Percentiles rank a stretch among this genome's conserved stretches.
These are phyloP conservation scores for Hypoxylon sp. DNA, from an alignment of 2,329 filamentous ascomycete genomes.

Conservation along the genomic window DNA sequence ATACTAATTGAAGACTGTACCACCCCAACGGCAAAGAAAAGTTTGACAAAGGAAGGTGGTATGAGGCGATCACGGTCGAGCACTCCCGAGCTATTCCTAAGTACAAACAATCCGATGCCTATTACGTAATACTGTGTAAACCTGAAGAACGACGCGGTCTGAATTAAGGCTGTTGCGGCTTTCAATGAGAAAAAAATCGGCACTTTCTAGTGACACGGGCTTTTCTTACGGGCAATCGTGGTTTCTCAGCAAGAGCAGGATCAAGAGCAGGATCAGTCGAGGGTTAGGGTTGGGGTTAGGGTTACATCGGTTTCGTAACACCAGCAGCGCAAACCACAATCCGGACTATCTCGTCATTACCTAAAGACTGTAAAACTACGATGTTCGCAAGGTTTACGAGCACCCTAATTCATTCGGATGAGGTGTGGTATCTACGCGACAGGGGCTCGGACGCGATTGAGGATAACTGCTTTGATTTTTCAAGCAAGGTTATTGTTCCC, in stretches of 20 bases:
- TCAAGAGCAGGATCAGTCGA: constrained; percentile 47
- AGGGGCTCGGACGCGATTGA: neutral
- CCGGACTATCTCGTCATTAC: constrained; percentile 10
- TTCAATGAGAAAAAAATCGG: constrained; percentile 28
- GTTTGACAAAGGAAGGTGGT: constrained; percentile 4
- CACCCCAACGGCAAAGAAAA: constrained; percentile 15
- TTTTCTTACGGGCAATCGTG: constrained; percentile 42
- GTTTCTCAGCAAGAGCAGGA: constrained; percentile 37
- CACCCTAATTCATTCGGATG: constrained; percentile 15
- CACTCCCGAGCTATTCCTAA: constrained; percentile 27
- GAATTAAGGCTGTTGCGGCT: constrained; percentile 39
- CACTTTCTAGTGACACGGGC: constrained; percentile 40
- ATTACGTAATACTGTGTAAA: constrained; percentile 43
- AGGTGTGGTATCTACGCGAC: constrained; percentile 3
- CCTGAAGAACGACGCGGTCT: constrained; percentile 41
- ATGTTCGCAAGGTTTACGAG: constrained; percentile 12
- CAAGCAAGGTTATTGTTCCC: neutral
- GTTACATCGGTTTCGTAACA: too few species aligned
- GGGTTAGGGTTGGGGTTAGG: too few species aligned
- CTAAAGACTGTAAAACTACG: neutral
- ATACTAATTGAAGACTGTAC: constrained; percentile 31
- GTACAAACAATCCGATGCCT: constrained; percentile 16
- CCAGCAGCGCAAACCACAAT: constrained; percentile 9
- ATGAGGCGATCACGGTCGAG: constrained; percentile 14
- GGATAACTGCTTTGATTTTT: neutral